phyloP scores from a whole-genome alignment of 306 rosid genomes.

The Pachyrhizus erosus region DNA sequence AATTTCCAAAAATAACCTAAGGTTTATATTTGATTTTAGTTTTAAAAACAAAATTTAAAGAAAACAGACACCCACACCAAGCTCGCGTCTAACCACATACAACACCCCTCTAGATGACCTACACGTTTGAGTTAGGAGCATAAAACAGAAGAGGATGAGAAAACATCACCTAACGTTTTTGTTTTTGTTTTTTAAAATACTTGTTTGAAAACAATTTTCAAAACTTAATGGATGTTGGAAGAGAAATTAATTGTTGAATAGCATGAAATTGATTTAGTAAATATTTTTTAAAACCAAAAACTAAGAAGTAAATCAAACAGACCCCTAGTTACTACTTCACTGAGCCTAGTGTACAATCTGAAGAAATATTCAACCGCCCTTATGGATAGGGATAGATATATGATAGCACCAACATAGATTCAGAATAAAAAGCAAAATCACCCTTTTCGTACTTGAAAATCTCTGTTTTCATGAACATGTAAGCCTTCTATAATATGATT shows the following conservation, averaged over 20 bases:
- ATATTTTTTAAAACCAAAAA: not conserved
- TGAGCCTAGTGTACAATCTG: not conserved
- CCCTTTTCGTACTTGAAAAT: not conserved
- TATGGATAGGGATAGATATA: not conserved
- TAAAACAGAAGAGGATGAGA: not conserved
- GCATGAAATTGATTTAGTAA: not conserved
- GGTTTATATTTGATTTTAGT: not conserved
- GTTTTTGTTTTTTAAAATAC: not conserved
- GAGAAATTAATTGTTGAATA: not conserved
- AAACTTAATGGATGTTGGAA: not conserved
- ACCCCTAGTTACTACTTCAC: not conserved
- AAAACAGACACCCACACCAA: not conserved
- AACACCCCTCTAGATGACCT: not conserved
- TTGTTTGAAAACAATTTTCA: not conserved
- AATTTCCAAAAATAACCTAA: slow-evolving; percentile 24
- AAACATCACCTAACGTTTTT: not conserved
- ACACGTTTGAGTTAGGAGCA: not conserved
- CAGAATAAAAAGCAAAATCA: slow-evolving; percentile 25
- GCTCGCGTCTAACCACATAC: not conserved
- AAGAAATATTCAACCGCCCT: slow-evolving; percentile 23
- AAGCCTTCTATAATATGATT: not conserved
- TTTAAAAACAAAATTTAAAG: not conserved
- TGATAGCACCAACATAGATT: not conserved
- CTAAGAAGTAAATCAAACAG: not conserved
- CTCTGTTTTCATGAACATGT: not conserved